A percentile compares a stretch with the other conserved stretches of the same genome.
phyloP scores from a whole-genome alignment of 1,284 basidiomycete species.

The Marasmius fiardii region DNA sequence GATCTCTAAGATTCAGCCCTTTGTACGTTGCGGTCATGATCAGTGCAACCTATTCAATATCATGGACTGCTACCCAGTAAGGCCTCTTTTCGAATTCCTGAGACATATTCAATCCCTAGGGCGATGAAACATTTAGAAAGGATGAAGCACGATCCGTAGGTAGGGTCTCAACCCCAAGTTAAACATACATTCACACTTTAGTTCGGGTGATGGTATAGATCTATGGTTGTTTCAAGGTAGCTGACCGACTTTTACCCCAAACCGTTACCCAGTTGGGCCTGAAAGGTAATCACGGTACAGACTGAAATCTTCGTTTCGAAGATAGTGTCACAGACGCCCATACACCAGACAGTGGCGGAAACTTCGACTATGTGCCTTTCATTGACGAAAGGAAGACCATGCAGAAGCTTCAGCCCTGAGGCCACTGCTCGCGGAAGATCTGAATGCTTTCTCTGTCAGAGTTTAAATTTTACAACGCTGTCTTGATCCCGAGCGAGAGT shows the following conservation, averaged over 20 bases:
- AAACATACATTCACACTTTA: not conserved
- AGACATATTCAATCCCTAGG: no score
- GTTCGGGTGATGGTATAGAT: not conserved
- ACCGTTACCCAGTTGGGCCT: no score
- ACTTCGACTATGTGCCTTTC: not conserved
- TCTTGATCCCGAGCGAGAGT: not conserved
- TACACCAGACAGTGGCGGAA: not conserved
- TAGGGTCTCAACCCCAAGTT: conserved; percentile 1
- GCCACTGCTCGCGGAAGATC: conserved; percentile 11
- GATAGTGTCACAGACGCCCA: not conserved
- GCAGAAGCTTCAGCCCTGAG: not conserved
- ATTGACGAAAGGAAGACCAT: not conserved
- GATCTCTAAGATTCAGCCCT: no score
- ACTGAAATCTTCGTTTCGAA: not conserved
- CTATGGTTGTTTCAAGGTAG: not conserved
- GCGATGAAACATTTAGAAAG: not conserved
- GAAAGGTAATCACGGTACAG: no score
- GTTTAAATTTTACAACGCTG: not conserved
- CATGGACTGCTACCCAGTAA: no score
- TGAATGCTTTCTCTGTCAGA: not conserved
- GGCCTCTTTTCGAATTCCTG: no score
- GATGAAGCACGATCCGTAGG: conserved; percentile 4
- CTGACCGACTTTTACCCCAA: no score
- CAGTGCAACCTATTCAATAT: no score
- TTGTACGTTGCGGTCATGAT: no score